Conservation (phyloP, 768 basidiomycete species). For the Pleurotus cornucopiae region DNA sequence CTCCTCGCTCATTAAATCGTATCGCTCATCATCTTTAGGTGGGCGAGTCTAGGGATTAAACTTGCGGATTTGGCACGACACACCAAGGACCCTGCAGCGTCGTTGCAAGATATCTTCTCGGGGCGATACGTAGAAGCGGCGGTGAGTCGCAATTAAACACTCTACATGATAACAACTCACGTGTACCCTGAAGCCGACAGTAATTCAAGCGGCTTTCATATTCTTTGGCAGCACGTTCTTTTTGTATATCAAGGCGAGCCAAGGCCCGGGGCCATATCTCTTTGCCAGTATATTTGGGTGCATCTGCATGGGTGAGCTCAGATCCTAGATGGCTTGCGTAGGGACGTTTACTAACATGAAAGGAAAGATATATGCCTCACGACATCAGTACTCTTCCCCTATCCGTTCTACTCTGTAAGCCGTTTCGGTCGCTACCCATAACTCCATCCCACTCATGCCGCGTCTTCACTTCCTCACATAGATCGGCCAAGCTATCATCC, state of each 20-base stretch:
- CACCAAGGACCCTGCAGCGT: slow-evolving; percentile 33
- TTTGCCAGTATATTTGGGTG: slow-evolving; percentile 55
- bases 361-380: slow-evolving; percentile 53
- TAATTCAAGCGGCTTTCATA: slow-evolving; percentile 59
- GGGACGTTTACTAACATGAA: slow-evolving; percentile 3
- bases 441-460: too few species aligned
- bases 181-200: slow-evolving; percentile 38
- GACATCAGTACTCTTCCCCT: slow-evolving; percentile 59
- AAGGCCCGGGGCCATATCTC: slow-evolving; percentile 62
- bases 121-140: slow-evolving; percentile 56
- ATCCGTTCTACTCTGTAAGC: slow-evolving; percentile 51
- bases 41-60: slow-evolving; percentile 63
- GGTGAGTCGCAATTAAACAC: slow-evolving; percentile 17
- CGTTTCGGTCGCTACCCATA: neutral
- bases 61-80: slow-evolving; percentile 55
- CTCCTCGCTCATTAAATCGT: neutral
- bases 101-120: slow-evolving; percentile 32
- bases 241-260: slow-evolving; percentile 53
- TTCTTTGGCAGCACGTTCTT: slow-evolving; percentile 56
- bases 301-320: slow-evolving; percentile 47
- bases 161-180: slow-evolving; percentile 4
- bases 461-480: slow-evolving; percentile 13
- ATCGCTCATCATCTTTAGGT: slow-evolving; percentile 32
- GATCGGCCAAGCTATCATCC: slow-evolving; percentile 45
- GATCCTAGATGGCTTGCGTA: neutral